phyloP scores from a whole-genome alignment of 2,329 filamentous ascomycete genomes.

The Venturia oleaginea region DNA sequence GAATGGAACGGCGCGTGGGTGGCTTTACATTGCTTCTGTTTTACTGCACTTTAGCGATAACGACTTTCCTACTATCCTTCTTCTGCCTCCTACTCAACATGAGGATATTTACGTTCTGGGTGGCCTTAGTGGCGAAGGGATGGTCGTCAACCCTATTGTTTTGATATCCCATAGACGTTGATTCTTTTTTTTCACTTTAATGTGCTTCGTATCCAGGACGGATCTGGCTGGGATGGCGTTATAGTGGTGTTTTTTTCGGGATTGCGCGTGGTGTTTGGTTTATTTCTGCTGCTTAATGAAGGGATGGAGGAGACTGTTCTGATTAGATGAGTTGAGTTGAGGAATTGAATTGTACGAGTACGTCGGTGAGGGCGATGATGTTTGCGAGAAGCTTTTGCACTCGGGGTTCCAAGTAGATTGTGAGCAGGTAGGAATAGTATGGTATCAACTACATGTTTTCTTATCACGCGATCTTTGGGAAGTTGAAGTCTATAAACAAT shows the following conservation, averaged over 20 bases:
- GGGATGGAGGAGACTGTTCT: too few species aligned
- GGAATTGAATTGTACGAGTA: too few species aligned
- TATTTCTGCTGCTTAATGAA: too few species aligned
- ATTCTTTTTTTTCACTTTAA: not conserved
- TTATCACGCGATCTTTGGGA: too few species aligned
- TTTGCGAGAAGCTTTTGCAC: too few species aligned
- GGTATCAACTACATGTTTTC: too few species aligned
- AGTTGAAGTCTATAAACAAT: too few species aligned
- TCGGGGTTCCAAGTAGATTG: too few species aligned
- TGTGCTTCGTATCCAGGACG: not conserved
- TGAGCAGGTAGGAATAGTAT: too few species aligned
- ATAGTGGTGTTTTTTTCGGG: not conserved
- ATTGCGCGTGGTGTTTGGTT: too few species aligned
- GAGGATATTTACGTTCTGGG: not conserved
- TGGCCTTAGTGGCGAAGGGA: not conserved
- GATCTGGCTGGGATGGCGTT: not conserved
- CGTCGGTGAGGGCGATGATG: too few species aligned
- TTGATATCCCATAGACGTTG: constrained; percentile 10
- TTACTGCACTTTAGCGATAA: not conserved
- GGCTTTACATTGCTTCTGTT: not conserved
- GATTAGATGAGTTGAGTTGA: too few species aligned
- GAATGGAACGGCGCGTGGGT: not conserved
- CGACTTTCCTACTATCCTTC: not conserved
- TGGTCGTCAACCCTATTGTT: not conserved
- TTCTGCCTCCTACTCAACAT: not conserved